Conservation (phyloP, 441 rosid species). For the Bocquillonia castaneifolia region DNA sequence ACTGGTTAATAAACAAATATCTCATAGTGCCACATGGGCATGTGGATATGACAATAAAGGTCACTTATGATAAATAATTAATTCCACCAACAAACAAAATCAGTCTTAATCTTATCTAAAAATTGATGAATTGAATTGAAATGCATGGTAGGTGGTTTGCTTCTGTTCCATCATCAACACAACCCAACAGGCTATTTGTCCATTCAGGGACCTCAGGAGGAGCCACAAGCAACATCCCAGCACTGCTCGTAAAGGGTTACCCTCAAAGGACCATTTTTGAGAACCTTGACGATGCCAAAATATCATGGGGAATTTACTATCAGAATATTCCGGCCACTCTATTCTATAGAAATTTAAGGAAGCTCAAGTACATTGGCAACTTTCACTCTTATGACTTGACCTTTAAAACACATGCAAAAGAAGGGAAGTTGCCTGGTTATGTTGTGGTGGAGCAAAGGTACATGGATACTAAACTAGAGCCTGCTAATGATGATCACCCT, state of each 20-base stretch:
- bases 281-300: slow-evolving; percentile 44
- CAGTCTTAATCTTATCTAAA: not conserved
- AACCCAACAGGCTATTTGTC: slow-evolving; percentile 73
- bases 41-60: no score
- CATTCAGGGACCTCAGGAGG: slow-evolving; percentile 76
- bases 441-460: slow-evolving; percentile 81
- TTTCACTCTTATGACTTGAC: slow-evolving; percentile 43
- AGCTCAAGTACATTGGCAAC: slow-evolving; percentile 49
- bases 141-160: slow-evolving; percentile 67
- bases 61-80: no score
- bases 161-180: slow-evolving; percentile 81
- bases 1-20: no score
- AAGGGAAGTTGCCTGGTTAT: slow-evolving; percentile 64
- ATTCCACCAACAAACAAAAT: no score
- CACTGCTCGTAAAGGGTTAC: slow-evolving; percentile 52
- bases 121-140: not conserved
- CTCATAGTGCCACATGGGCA: no score
- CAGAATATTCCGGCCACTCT: slow-evolving; percentile 77
- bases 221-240: slow-evolving; percentile 69
- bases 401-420: slow-evolving; percentile 47
- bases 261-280: slow-evolving; percentile 84
- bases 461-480: slow-evolving; percentile 42
- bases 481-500: slow-evolving; percentile 85
- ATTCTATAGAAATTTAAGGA: slow-evolving; percentile 65
- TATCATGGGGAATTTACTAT: slow-evolving; percentile 67